Evolutionary conservation across 345 rosid genomes (phyloP).

Genomic region (Hibiscus tridactylites): DNA sequence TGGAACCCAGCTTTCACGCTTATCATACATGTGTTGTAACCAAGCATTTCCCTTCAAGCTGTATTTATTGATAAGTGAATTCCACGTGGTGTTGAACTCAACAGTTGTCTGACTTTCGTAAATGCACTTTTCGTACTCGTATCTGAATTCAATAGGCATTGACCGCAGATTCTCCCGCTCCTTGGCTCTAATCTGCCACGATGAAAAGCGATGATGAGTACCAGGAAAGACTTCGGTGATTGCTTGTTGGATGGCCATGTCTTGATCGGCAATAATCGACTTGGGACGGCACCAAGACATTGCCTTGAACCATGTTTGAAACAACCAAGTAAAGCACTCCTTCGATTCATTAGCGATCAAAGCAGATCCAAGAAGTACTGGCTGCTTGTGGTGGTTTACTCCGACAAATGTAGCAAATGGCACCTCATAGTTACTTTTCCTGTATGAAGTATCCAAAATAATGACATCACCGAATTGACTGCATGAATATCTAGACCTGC

Average conservation of each 20-base stretch:
- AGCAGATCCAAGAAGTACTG: slow-evolving; percentile 86
- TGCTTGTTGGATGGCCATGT: slow-evolving; percentile 59
- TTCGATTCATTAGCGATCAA: slow-evolving; percentile 61
- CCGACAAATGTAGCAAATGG: slow-evolving; percentile 84
- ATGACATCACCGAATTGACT: slow-evolving; percentile 79
- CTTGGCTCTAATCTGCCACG: slow-evolving; percentile 63
- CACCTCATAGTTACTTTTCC: slow-evolving; percentile 43
- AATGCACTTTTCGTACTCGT: slow-evolving; percentile 66
- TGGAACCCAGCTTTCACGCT: slow-evolving; percentile 76
- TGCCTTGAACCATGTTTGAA: slow-evolving; percentile 76
- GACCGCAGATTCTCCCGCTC: slow-evolving; percentile 53
- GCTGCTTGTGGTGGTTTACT: slow-evolving; percentile 81
- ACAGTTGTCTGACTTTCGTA: slow-evolving; percentile 53
- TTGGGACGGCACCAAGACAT: slow-evolving; percentile 67
- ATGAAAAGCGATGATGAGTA: slow-evolving; percentile 67
- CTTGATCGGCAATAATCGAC: slow-evolving; percentile 82
- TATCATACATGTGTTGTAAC: slow-evolving; percentile 65
- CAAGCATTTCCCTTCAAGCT: slow-evolving; percentile 50
- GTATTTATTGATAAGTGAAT: slow-evolving; percentile 46
- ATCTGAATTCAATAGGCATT: slow-evolving; percentile 46
- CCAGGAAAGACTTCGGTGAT: slow-evolving; percentile 61
- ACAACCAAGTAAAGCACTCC: slow-evolving; percentile 69
- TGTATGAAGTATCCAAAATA: slow-evolving; percentile 69
- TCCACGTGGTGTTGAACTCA: slow-evolving; percentile 69
- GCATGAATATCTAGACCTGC: slow-evolving; percentile 78